phyloP scores from a whole-genome alignment of 257 asterid species.

The Gentiana straminea region DNA sequence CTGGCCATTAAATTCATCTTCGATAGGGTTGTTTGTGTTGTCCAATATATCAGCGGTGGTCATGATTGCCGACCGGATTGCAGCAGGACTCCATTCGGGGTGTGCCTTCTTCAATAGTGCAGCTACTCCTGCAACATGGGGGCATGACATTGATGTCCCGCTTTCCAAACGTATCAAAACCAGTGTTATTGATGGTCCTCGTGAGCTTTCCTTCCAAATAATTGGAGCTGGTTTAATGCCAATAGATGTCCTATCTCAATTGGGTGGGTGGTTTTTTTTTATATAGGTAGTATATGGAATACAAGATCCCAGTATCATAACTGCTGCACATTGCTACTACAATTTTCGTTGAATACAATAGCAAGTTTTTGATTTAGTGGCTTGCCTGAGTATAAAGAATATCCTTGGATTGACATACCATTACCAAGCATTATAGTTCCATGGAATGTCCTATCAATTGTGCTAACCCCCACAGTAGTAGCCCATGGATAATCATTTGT shows the following conservation, averaged over 20 bases:
- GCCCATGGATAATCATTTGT: conserved; percentile 35
- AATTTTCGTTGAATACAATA: no score
- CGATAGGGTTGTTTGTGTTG: conserved; percentile 15
- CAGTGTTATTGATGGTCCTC: neutral
- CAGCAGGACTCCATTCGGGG: conserved; percentile 37
- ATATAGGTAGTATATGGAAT: no score
- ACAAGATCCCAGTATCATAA: no score
- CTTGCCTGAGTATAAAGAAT: no score
- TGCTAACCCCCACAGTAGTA: conserved; percentile 19
- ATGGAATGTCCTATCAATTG: conserved; percentile 25
- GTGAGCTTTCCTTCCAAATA: no score
- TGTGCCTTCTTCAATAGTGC: conserved; percentile 34
- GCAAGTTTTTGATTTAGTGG: no score
- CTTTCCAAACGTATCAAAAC: conserved; percentile 8
- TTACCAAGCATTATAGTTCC: conserved; percentile 30
- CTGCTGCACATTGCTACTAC: no score
- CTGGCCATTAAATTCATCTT: conserved; percentile 9
- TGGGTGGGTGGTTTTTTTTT: no score
- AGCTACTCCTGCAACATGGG: conserved; percentile 34
- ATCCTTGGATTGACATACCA: conserved; percentile 8
- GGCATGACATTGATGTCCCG: conserved; percentile 41
- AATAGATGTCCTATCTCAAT: no score
- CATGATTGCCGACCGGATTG: conserved; percentile 34
- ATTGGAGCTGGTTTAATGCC: no score
- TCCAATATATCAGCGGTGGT: conserved; percentile 30